Base-by-base conservation (phyloP, 208 protist genomes). In the Acanthamoeba culbertsoni region DNA sequence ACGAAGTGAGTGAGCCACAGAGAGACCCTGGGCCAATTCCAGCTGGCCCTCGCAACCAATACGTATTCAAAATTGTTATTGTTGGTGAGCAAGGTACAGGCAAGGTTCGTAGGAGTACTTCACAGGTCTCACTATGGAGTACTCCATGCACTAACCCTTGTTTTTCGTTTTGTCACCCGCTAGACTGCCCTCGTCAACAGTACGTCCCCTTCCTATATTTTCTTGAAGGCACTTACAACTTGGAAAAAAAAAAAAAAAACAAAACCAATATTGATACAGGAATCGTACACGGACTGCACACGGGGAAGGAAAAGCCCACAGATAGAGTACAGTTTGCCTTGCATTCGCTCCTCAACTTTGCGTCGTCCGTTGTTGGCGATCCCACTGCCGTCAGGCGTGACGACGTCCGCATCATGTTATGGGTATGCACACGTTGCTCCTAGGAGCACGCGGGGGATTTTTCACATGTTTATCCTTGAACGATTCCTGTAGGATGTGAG, bases 1-100 rank as follows among this genome's bases (percentile, higher is more conserved):
- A 84, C 26, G 73, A 84, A 55, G 73, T 84, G 42, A 84, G 73
- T 28, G 73, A 84, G n/a, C 43, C 43, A 57, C 73, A 84, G 73
- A 55, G 73, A 28, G n/a, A n/a, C n/a, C n/a, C n/a, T n/a, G 23
- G 73, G 35, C 63, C 63, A 75, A 0, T 26, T 7, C 3, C 33
- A 75, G 63, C 2, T 6, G 73, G 43, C 31, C 73, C 31, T 26
- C n/a, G 40, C 43, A 84, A 84, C 18, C n/a, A 84, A 26, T 84
- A 84, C 73, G 55, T 43, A 2, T 84, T 84, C 43, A 84, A 84
- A 33, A 35, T 84, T 23, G 73, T 84, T 3, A 33, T 84, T 4
- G 28, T 55, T 37, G 73, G 73, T 43, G 73, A 84, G 28, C 40
- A 33, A 2, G 43, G 73, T 2, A 55, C 45, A 2, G 73, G 73